phyloP scores from a whole-genome alignment of 73 alveolate genomes.

The Durusdinium trenchii region DNA sequence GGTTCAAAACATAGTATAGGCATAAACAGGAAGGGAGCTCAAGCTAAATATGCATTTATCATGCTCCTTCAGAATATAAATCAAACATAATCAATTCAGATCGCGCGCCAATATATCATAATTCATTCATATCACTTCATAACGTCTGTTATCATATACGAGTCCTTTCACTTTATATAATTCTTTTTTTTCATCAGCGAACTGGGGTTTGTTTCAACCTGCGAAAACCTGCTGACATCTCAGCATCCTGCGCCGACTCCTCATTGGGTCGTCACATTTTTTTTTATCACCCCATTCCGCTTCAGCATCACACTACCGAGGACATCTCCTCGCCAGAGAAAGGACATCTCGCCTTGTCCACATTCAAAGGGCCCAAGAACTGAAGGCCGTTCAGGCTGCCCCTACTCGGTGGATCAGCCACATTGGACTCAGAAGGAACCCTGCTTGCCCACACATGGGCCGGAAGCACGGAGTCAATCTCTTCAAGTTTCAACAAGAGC shows the following conservation, averaged over 20 bases:
- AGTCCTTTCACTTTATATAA: neutral
- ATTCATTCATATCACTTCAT: neutral
- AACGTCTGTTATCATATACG: neutral
- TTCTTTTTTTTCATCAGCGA: neutral
- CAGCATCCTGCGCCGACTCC: neutral
- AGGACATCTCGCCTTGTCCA: neutral
- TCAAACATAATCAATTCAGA: neutral
- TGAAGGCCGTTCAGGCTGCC: neutral
- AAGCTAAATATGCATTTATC: too few relatives aligned
- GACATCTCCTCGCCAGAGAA: neutral
- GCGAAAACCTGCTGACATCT: neutral
- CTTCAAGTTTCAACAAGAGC: neutral
- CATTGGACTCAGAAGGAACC: neutral
- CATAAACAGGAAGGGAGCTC: neutral
- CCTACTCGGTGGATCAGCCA: slow-evolving; percentile 20
- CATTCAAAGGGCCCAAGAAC: neutral
- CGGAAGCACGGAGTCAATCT: neutral
- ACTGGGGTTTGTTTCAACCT: neutral
- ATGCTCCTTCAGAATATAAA: neutral
- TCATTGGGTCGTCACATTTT: neutral
- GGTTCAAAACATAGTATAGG: neutral
- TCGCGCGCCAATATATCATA: neutral
- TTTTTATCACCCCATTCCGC: neutral
- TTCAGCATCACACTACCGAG: neutral
- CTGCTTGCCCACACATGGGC: neutral